Evolutionary conservation across 2,329 filamentous ascomycete genomes (phyloP).

Genomic region (Exophiala alcalophila): DNA sequence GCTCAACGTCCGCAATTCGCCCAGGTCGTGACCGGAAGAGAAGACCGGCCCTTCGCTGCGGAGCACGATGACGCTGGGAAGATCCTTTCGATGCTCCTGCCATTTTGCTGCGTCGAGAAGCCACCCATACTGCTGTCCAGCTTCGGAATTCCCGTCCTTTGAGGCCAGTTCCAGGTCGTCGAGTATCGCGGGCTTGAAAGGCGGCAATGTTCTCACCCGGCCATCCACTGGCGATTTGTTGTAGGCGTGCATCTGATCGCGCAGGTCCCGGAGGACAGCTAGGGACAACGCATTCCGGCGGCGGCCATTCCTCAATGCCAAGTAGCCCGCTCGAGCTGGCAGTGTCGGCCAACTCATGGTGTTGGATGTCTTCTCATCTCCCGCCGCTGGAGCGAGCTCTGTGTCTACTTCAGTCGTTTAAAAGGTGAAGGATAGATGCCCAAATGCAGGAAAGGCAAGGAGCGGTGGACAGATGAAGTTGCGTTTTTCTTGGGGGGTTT

Average conservation of each 20-base stretch:
- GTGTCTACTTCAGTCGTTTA: conserved; percentile 3
- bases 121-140: conserved; percentile 26
- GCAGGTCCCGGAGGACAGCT: conserved; percentile 26
- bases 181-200: conserved; percentile 27
- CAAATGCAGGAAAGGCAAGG: too few relatives aligned
- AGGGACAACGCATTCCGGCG: conserved; percentile 28
- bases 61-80: conserved; percentile 29
- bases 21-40: conserved; percentile 29
- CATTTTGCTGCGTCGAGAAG: conserved; percentile 25
- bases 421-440: too few relatives aligned
- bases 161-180: conserved; percentile 25
- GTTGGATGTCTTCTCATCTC: not conserved
- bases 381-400: not conserved
- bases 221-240: conserved; percentile 28
- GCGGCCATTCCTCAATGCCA: conserved; percentile 25
- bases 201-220: conserved; percentile 24
- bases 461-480: too few relatives aligned
- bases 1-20: conserved; percentile 24
- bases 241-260: conserved; percentile 26
- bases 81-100: conserved; percentile 24
- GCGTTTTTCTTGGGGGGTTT: too few relatives aligned
- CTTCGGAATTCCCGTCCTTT: conserved; percentile 9
- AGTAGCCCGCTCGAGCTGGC: conserved; percentile 24
- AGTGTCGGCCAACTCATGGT: conserved; percentile 27
- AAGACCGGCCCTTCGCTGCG: conserved; percentile 29